Evolutionary conservation across 2,329 filamentous ascomycete genomes (phyloP), one percentile per base, ranked within the genome.

Genomic region (Fusarium euwallaceae): DNA sequence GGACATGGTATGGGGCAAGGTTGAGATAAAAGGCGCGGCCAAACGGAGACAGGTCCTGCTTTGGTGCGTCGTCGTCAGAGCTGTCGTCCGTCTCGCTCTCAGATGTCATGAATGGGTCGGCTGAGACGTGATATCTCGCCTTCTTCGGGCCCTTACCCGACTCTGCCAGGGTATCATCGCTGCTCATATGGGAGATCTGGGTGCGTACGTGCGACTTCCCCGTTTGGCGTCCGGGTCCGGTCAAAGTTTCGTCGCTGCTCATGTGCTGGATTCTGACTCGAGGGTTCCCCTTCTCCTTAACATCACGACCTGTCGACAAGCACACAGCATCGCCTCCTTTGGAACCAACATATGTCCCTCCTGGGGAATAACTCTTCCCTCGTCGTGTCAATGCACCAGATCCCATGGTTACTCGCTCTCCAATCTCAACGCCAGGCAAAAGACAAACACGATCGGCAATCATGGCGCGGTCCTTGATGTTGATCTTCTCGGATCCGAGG

Each of bases 401-500:
- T 2, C 89, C 89, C 79, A 90, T 85, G 17, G 88, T 86, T 1
- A 87, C 83, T 48, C 83, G 80, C 53, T 86, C 81, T 3, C 87
- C 88, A 34, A 90, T 80, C 5, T 82, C 81, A 5, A 88, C 85
- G 20, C 88, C 88, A 4, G 89, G 88, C 10, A 88, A 82, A 17
- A 89, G 81, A 4, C 86, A 84, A 2, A 88, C 88, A 22, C 88
- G 85, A 75, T 90, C 89, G 3, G 88, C 88, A 67, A 90, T 86
- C 88, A 90, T 90, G 22, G 87, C 84, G 2, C 86, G 81, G 66
- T 87, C 84, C 8, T 81, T 78, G 59, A 91, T 85, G 14, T 79
- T 83, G 56, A 91, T 82, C 10, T 76, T 81, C 16, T 87, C 86
- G 12, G 86, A 87, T 1, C 88, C 86, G 24, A 78, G 80, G 4